Base-by-base conservation (phyloP, 805 yeast species). In the Kluyveromyces starmeri region DNA sequence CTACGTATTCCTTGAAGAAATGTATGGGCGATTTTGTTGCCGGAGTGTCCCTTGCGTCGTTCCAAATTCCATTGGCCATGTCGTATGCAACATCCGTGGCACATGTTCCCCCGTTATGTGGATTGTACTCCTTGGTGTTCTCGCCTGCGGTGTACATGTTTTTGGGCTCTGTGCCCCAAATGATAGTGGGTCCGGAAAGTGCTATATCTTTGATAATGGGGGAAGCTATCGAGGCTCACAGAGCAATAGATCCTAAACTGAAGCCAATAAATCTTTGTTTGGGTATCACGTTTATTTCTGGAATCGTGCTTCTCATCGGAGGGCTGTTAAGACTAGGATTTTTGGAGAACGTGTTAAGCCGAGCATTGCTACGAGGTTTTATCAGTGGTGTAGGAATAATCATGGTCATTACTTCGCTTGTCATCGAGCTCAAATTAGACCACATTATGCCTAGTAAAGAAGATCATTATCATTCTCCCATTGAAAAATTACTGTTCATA, bases 101-200 rank as follows among this genome's bases (percentile, higher is more conserved):
- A 2, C 84, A 78, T 47, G 78, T 84, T 9, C 89, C 92, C 8
- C 83, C 95, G 0, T 56, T 80, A 2, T 74, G 81, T 43, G 96
- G 96, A 0, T 63, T 88, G 7, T 71, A 78, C 43, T 83, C 86
- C 0, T 67, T 85, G 31, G 77, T 83, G 1, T 64, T 82, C 3
- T 84, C 92, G 0, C 94, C 95, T 0, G 59, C 80, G n/a, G 60
- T 83, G 6, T 86, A 86, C 52, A 68, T 84, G 5, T 40, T 85
- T 3, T 65, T 85, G 39, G 96, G 96, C 0, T 73, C 92, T 0
- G 94, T 85, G 1, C 95, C 95, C 0, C 79, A 78, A 39, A 74
- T 86, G 80, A 76, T 85, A 25, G 94, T 86, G 13, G 95, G 95
- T 0, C 95, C 96, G 1, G 94, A 86, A 55, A 88, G 89, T 13